Conservation (phyloP, 169 alveolate species). For the Cryptosporidium sp. region DNA sequence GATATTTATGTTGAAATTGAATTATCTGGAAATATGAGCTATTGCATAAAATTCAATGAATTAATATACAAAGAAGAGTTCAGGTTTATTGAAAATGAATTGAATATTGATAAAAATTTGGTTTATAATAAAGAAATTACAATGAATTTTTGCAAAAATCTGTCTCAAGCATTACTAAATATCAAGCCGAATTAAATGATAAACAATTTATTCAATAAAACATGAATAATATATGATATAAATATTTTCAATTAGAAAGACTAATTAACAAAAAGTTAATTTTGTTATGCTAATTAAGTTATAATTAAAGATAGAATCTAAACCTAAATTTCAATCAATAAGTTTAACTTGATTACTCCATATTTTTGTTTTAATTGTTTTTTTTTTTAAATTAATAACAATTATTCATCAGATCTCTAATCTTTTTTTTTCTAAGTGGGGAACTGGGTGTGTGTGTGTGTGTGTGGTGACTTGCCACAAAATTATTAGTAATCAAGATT, state of each 20-base stretch:
- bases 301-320: background rate
- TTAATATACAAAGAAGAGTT: background rate
- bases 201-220: too few relatives aligned
- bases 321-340: background rate
- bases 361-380: too few relatives aligned
- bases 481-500: background rate
- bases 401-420: too few relatives aligned
- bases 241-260: too few relatives aligned
- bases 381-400: too few relatives aligned
- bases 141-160: slow-evolving; percentile 17
- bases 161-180: background rate
- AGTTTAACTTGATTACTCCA: too few relatives aligned
- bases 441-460: background rate
- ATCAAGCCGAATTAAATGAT: too few relatives aligned
- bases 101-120: background rate
- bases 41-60: background rate
- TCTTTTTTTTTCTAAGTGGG: background rate
- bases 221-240: too few relatives aligned
- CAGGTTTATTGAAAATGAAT: background rate
- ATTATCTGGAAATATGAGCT: slow-evolving; percentile 36
- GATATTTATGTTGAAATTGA: background rate
- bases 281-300: background rate
- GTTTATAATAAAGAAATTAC: slow-evolving; percentile 34
- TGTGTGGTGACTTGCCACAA: background rate
- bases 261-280: too few relatives aligned